Evolutionary conservation across 192 early-diverging fungal genomes (phyloP).

Genomic region (Coemansia sp.): DNA sequence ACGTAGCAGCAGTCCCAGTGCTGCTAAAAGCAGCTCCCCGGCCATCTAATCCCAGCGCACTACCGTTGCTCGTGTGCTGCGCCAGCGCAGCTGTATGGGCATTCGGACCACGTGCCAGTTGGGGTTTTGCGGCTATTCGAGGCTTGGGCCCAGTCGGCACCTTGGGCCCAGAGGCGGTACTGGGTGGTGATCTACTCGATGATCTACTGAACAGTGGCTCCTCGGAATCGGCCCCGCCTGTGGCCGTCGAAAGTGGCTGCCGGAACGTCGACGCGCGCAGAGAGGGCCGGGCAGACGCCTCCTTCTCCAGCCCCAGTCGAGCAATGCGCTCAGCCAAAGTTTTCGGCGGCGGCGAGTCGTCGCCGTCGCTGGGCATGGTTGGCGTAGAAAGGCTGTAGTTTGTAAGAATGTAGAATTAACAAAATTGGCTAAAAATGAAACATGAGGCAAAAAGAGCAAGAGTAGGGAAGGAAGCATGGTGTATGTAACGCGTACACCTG

Average conservation of each 20-base stretch:
- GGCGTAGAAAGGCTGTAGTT: neutral
- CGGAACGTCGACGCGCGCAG: slow-evolving; percentile 10
- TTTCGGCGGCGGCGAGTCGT: slow-evolving; percentile 43
- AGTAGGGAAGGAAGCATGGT: neutral
- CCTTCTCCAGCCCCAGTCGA: slow-evolving; percentile 38
- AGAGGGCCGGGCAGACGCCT: slow-evolving; percentile 19
- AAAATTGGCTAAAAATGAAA: slow-evolving; percentile 3
- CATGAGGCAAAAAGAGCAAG: no score
- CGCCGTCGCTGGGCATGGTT: slow-evolving; percentile 42
- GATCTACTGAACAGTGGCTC: neutral
- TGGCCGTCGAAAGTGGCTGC: neutral
- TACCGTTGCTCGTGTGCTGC: slow-evolving; percentile 10
- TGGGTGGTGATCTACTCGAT: neutral
- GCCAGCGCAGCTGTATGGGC: slow-evolving; percentile 25
- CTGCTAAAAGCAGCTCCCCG: neutral
- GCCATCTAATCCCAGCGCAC: slow-evolving; percentile 5
- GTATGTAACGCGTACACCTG: neutral
- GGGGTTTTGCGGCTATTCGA: slow-evolving; percentile 13
- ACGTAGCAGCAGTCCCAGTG: neutral
- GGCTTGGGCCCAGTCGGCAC: slow-evolving; percentile 30
- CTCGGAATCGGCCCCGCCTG: neutral
- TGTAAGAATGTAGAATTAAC: neutral
- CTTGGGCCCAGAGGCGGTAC: slow-evolving; percentile 4
- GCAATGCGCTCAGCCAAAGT: slow-evolving; percentile 58
- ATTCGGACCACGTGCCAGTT: neutral